Percentiles rank a stretch among this genome's conserved stretches.
phyloP scores from a whole-genome alignment of 139 green algal species.

The Chlamydomonas urium region DNA sequence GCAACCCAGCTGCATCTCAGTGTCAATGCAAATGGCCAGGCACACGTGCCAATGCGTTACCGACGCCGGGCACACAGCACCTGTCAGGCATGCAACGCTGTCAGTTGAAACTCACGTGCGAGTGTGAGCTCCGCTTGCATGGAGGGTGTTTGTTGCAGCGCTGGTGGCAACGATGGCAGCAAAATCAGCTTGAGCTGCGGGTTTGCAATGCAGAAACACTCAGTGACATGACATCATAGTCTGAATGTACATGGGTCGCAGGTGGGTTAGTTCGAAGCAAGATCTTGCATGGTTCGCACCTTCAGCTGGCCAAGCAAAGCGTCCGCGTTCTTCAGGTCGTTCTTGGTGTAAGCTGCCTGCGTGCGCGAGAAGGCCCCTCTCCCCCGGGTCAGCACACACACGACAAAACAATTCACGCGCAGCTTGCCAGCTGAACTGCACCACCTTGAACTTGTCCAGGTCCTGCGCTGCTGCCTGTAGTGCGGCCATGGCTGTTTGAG shows the following conservation, averaged over 20 bases:
- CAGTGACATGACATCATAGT: background rate
- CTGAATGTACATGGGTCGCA: background rate
- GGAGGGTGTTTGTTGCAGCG: constrained; percentile 52
- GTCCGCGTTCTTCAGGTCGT: constrained; percentile 41
- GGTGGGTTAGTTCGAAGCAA: background rate
- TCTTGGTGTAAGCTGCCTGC: constrained; percentile 46
- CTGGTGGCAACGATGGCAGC: constrained; percentile 67
- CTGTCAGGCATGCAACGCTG: background rate
- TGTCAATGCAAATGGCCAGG: background rate
- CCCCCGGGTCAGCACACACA: background rate
- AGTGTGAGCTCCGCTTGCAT: constrained; percentile 71
- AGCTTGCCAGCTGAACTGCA: background rate
- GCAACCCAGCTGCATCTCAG: background rate
- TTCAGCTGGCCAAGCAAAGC: constrained; percentile 47
- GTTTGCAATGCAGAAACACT: background rate
- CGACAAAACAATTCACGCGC: background rate
- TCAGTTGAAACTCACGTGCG: constrained; percentile 50
- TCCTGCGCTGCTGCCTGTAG: constrained; percentile 34
- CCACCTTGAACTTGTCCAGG: constrained; percentile 51
- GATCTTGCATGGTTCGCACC: constrained; percentile 28
- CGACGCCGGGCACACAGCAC: background rate
- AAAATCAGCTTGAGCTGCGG: constrained; percentile 75
- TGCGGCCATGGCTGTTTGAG: constrained; percentile 19
- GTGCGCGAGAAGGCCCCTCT: background rate
- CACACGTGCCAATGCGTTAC: background rate